phyloP scores from a whole-genome alignment of 768 basidiomycete species.

The Hemileccinum impolitum region DNA sequence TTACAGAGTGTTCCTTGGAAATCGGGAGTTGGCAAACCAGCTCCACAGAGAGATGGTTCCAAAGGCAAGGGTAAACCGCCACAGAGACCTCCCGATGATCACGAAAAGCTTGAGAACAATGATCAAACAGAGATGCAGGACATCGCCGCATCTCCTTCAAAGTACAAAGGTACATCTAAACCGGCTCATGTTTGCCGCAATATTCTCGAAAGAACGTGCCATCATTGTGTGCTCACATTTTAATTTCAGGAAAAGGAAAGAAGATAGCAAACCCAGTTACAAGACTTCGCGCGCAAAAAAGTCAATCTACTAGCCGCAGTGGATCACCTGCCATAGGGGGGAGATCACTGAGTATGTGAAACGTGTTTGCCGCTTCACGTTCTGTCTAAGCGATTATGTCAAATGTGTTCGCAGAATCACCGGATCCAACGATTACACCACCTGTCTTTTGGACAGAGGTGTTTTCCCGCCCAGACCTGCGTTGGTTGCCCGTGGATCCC shows the following conservation, averaged over 20 bases:
- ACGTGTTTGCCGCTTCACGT: constrained; percentile 2
- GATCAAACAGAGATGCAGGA: constrained; percentile 41
- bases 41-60: constrained; percentile 37
- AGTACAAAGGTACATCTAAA: constrained; percentile 33
- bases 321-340: constrained; percentile 17
- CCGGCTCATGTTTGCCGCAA: constrained; percentile 2
- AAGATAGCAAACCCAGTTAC: constrained; percentile 53
- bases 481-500: constrained; percentile 94
- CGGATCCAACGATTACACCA: constrained; percentile 59
- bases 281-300: constrained; percentile 54
- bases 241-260: constrained; percentile 50
- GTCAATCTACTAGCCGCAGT: constrained; percentile 45
- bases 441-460: constrained; percentile 98
- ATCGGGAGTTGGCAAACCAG: constrained; percentile 52
- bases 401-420: constrained; percentile 20
- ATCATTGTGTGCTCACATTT: constrained; percentile 5
- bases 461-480: constrained; percentile 85
- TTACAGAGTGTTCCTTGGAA: constrained; percentile 94
- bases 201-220: constrained; percentile 1
- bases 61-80: constrained; percentile 36
- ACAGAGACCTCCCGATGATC: constrained; percentile 18
- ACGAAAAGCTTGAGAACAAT: constrained; percentile 26
- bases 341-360: constrained; percentile 18
- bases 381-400: constrained; percentile 25
- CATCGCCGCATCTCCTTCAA: constrained; percentile 29